A percentile compares a stretch with the other conserved stretches of the same genome.
Conservation (phyloP, 345 rosid species). For the Hypericum perforatum region DNA sequence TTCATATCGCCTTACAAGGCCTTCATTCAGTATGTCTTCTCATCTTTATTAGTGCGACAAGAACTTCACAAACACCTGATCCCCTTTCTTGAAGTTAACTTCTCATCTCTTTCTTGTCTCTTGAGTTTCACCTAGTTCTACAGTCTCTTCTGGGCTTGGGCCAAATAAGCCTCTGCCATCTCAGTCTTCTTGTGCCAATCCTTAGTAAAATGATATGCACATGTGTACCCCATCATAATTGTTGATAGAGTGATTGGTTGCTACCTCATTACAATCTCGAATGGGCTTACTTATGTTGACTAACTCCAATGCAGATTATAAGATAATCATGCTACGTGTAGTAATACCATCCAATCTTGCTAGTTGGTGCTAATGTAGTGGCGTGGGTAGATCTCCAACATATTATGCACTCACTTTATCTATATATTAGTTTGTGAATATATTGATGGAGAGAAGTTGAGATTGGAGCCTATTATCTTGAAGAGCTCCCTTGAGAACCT, state of each 20-base stretch:
- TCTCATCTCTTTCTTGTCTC: not conserved
- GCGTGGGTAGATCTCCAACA: too few relatives aligned
- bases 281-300: rapidly evolving
- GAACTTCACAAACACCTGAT: not conserved
- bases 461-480: constrained; percentile 2
- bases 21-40: too few relatives aligned
- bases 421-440: too few relatives aligned
- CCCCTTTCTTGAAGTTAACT: not conserved
- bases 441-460: too few relatives aligned
- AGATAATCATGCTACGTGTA: constrained; percentile 1
- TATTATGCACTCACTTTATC: too few relatives aligned
- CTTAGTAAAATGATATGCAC: not conserved
- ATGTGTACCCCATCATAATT: rapidly evolving
- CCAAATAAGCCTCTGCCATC: not conserved
- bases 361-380: too few relatives aligned
- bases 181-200: not conserved
- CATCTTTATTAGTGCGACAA: too few relatives aligned
- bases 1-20: too few relatives aligned
- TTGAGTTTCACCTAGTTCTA: constrained; percentile 4
- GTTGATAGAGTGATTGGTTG: not conserved
- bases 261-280: not conserved
- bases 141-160: constrained; percentile 1
- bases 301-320: not conserved
- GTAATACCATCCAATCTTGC: too few relatives aligned
- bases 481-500: constrained; percentile 9